Evolutionary conservation across 2,329 filamentous ascomycete species (phyloP).

Genomic region (Pseudovirgaria hyperparasitica): DNA sequence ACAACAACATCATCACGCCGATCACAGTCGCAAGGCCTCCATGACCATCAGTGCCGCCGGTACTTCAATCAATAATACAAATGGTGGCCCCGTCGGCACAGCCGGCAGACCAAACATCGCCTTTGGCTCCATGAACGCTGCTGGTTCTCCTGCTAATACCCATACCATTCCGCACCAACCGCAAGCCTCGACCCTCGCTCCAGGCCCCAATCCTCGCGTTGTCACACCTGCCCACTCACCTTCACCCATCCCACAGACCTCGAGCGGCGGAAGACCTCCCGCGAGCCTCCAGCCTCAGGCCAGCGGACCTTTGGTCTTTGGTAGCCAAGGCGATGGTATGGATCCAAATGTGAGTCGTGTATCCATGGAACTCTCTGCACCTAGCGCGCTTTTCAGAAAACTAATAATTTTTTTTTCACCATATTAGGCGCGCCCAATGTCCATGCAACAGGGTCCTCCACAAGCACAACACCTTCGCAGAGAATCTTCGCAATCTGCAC

Average conservation of each 20-base stretch:
- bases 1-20: too few relatives aligned
- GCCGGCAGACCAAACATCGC: conserved; percentile 52
- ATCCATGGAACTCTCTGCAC: conserved; percentile 2
- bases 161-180: conserved; percentile 57
- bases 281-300: conserved; percentile 58
- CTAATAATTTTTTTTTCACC: conserved; percentile 11
- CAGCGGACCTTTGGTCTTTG: conserved; percentile 68
- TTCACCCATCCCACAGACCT: conserved; percentile 79
- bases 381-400: conserved; percentile 13
- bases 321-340: conserved; percentile 59
- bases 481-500: conserved; percentile 73
- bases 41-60: conserved; percentile 84
- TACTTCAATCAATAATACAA: conserved; percentile 60
- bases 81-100: conserved; percentile 54
- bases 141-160: conserved; percentile 45
- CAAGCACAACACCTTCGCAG: conserved; percentile 71
- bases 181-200: conserved; percentile 45
- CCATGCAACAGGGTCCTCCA: conserved; percentile 39
- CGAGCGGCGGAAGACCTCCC: conserved; percentile 72
- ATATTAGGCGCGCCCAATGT: conserved; percentile 53
- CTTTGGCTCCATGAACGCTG: conserved; percentile 66
- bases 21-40: conserved; percentile 80
- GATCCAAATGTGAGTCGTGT: conserved; percentile 55
- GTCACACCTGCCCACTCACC: conserved; percentile 80
- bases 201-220: conserved; percentile 52